Conservation (phyloP, 75 land plant genomes). For the Azolla pinnata region DNA sequence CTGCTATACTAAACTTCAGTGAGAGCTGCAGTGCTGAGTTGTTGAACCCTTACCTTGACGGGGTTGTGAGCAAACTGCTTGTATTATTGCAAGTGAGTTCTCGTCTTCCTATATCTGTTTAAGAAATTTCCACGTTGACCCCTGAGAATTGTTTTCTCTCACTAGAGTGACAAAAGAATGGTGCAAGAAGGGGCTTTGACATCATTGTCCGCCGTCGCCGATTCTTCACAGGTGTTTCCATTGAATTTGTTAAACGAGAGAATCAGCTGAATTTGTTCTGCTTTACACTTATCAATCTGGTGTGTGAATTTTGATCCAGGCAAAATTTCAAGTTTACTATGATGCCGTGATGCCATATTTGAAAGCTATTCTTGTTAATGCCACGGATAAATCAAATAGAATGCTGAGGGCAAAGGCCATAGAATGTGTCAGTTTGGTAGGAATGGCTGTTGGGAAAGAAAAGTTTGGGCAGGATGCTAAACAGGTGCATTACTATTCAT, state of each 20-base stretch:
- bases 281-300: not conserved
- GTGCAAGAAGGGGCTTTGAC: conserved; percentile 98
- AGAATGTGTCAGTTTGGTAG: conserved; percentile 98
- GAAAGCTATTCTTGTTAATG: conserved; percentile 81
- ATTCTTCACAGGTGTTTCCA: conserved; percentile 76
- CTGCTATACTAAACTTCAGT: conserved; percentile 26
- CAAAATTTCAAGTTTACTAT: conserved; percentile 86
- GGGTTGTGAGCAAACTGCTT: conserved; percentile 19
- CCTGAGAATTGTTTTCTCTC: no score
- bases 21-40: conserved; percentile 27
- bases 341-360: conserved; percentile 96
- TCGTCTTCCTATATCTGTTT: not conserved
- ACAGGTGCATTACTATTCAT: conserved; percentile 68
- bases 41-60: conserved; percentile 23
- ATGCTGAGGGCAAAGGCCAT: conserved; percentile 98
- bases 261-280: not conserved
- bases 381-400: conserved; percentile 80
- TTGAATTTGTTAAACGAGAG: not conserved
- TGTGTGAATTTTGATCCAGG: conserved; percentile 39
- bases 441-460: conserved; percentile 99
- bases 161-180: conserved; percentile 98
- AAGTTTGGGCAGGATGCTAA: conserved; percentile 94
- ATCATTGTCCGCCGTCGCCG: conserved; percentile 94
- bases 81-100: conserved; percentile 19
- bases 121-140: no score